Conservation (phyloP, 2,329 filamentous ascomycete species). For the Aschersonia sp. region DNA sequence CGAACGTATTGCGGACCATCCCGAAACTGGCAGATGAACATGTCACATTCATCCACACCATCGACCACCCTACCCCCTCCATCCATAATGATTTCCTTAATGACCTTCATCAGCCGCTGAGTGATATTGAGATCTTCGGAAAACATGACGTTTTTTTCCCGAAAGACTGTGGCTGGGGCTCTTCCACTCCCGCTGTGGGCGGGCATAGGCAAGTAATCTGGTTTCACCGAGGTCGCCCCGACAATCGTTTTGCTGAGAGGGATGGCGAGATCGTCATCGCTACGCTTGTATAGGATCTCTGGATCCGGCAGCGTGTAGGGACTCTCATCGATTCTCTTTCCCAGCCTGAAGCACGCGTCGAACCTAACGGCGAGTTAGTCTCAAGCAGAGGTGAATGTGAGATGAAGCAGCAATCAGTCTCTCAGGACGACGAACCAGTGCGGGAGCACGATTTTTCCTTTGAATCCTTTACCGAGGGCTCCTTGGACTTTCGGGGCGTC, state of each 20-base stretch:
- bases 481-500: slow-evolving; percentile 57
- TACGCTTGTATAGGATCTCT: slow-evolving; percentile 53
- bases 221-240: slow-evolving; percentile 45
- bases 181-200: slow-evolving; percentile 26
- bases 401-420: neutral
- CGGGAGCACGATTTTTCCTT: slow-evolving; percentile 74
- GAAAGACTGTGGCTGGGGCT: slow-evolving; percentile 57
- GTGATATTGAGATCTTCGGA: slow-evolving; percentile 60
- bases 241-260: slow-evolving; percentile 45
- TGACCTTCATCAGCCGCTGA: slow-evolving; percentile 46
- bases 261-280: slow-evolving; percentile 40
- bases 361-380: slow-evolving; percentile 52
- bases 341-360: slow-evolving; percentile 87
- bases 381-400: neutral
- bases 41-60: slow-evolving; percentile 56
- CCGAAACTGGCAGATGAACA: slow-evolving; percentile 77
- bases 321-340: slow-evolving; percentile 74
- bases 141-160: slow-evolving; percentile 63
- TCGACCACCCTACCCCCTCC: slow-evolving; percentile 58
- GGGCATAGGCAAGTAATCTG: slow-evolving; percentile 26
- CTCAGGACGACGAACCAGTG: slow-evolving; percentile 52
- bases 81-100: slow-evolving; percentile 54
- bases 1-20: slow-evolving; percentile 64
- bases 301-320: slow-evolving; percentile 81
- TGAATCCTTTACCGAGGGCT: slow-evolving; percentile 48